Conservation (phyloP, 2,329 filamentous ascomycete genomes). For the Mycosphaerella sp. region DNA sequence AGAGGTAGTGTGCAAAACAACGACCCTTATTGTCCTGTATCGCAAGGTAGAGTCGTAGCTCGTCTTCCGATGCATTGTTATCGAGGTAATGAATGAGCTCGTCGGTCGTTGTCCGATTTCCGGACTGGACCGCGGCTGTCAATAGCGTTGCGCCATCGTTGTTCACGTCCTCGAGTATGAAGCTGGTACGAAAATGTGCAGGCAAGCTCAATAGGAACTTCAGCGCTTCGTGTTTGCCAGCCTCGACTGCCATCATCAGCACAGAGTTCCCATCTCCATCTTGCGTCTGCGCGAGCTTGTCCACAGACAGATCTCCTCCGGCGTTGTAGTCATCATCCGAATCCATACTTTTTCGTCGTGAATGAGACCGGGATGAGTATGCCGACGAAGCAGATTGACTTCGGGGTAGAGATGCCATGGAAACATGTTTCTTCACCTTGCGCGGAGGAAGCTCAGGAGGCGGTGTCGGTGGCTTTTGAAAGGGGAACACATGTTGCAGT, state of each 20-base stretch:
- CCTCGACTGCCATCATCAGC: constrained; percentile 50
- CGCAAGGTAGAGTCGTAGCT: constrained; percentile 62
- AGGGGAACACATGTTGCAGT: constrained; percentile 84
- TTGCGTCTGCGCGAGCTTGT: constrained; percentile 67
- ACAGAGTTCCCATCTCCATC: constrained; percentile 70
- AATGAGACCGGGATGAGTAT: constrained; percentile 63
- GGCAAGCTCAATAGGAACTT: constrained; percentile 71
- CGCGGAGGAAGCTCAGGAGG: constrained; percentile 43
- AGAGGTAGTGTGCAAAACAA: constrained; percentile 91
- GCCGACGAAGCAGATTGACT: constrained; percentile 84
- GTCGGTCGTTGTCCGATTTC: constrained; percentile 66
- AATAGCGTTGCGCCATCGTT: constrained; percentile 84
- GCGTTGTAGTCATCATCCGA: constrained; percentile 57
- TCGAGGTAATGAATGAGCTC: constrained; percentile 67
- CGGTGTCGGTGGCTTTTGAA: constrained; percentile 57
- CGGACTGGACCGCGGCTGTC: constrained; percentile 83
- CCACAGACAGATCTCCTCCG: constrained; percentile 81
- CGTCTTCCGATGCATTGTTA: constrained; percentile 46
- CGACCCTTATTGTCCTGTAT: constrained; percentile 77
- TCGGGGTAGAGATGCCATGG: constrained; percentile 66
- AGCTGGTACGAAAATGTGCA: constrained; percentile 64
- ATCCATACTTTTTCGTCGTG: constrained; percentile 68
- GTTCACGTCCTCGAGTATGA: constrained; percentile 75
- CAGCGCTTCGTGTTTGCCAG: constrained; percentile 63
- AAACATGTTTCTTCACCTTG: constrained; percentile 66